Evolutionary conservation across 352 stramenopile species (phyloP).

Genomic region (Phytopythium delawarense): DNA sequence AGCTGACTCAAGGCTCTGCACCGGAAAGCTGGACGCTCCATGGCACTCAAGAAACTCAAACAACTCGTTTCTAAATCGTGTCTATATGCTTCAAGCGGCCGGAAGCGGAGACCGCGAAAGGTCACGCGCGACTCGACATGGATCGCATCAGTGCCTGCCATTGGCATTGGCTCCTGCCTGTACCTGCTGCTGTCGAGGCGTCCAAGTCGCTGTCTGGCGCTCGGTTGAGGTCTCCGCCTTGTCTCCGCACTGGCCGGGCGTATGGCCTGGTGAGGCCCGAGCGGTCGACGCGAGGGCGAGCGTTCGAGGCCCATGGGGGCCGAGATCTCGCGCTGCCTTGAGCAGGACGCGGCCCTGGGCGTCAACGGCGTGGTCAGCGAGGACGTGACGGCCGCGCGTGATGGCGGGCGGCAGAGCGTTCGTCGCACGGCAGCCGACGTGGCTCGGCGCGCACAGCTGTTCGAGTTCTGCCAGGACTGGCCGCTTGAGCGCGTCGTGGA

Average conservation of each 20-base stretch:
- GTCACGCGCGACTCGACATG: background rate
- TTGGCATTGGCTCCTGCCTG: background rate
- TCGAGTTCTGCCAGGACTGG: slow-evolving; percentile 61
- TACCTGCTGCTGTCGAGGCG: too few species aligned
- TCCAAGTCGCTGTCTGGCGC: background rate
- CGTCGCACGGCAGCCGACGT: slow-evolving; percentile 35
- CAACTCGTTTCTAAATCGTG: too few species aligned
- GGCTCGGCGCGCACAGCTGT: slow-evolving; percentile 40
- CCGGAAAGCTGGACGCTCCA: too few species aligned
- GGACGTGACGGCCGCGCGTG: slow-evolving; percentile 4
- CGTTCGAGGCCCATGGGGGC: slow-evolving; percentile 23
- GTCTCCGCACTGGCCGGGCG: too few species aligned
- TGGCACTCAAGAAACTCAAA: too few species aligned
- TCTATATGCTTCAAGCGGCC: too few species aligned
- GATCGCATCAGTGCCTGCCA: too few species aligned
- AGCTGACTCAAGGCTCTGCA: too few species aligned
- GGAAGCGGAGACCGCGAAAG: background rate
- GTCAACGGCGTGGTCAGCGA: slow-evolving; percentile 42
- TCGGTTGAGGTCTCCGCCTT: background rate
- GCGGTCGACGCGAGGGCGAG: background rate
- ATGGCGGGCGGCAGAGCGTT: slow-evolving; percentile 6
- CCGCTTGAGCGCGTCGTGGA: slow-evolving; percentile 41
- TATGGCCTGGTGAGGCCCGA: background rate
- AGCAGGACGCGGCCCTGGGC: slow-evolving; percentile 33
- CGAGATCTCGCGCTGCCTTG: slow-evolving; percentile 35